Evolutionary conservation across 1,139 yeast genomes (phyloP).

Genomic region (Suhomyces wounanorum): DNA sequence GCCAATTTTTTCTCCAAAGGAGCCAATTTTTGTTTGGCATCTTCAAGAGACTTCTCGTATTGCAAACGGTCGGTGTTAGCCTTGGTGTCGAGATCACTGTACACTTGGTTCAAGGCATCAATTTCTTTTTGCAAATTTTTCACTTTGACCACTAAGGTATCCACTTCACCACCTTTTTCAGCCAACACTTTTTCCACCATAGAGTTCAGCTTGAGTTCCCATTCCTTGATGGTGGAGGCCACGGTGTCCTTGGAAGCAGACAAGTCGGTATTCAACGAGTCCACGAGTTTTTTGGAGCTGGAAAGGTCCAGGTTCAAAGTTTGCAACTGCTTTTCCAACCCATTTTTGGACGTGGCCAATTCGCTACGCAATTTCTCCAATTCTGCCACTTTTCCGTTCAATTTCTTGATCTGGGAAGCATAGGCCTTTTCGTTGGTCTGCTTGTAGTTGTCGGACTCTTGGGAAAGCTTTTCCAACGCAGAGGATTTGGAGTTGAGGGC

Average conservation of each 20-base stretch:
- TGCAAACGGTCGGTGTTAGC: slow-evolving; percentile 12
- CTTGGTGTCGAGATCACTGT: slow-evolving; percentile 7
- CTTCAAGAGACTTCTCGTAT: slow-evolving; percentile 5
- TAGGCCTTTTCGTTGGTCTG: slow-evolving; percentile 10
- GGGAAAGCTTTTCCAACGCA: slow-evolving; percentile 12
- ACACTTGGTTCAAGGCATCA: slow-evolving; percentile 2
- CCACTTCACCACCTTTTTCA: slow-evolving; percentile 25
- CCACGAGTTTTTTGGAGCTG: slow-evolving; percentile 6
- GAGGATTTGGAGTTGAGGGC: slow-evolving; percentile 15
- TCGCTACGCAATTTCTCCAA: slow-evolving; percentile 12
- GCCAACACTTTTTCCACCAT: slow-evolving; percentile 33
- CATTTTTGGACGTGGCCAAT: slow-evolving; percentile 10
- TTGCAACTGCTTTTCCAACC: slow-evolving; percentile 14
- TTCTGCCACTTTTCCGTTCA: slow-evolving; percentile 14
- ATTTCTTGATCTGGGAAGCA: slow-evolving; percentile 7
- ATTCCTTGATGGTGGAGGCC: slow-evolving; percentile 24
- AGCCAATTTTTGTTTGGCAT: neutral
- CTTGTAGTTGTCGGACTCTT: slow-evolving; percentile 9
- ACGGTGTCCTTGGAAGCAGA: slow-evolving; percentile 15
- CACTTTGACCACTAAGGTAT: slow-evolving; percentile 3
- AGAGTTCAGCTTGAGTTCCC: slow-evolving; percentile 31
- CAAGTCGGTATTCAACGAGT: slow-evolving; percentile 10
- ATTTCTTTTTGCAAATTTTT: slow-evolving; percentile 5
- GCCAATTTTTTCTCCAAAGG: neutral
- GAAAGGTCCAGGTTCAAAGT: slow-evolving; percentile 8